phyloP scores from a whole-genome alignment of 768 basidiomycete genomes.

The Amanita inopinata region DNA sequence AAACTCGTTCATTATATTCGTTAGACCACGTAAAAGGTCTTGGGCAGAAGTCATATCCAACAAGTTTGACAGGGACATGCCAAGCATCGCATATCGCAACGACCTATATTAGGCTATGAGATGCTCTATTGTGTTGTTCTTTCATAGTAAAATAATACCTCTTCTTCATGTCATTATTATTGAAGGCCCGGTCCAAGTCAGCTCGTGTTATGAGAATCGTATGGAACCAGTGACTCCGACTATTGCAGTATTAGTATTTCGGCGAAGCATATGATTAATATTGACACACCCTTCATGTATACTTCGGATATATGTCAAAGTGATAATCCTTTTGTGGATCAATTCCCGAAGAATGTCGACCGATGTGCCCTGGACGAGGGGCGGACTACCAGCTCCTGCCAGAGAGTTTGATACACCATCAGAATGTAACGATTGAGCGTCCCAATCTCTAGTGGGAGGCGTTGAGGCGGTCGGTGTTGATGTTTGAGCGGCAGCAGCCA shows the following conservation, averaged over 20 bases:
- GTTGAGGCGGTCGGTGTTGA: conserved; percentile 34
- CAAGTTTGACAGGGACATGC: conserved; percentile 75
- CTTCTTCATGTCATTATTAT: conserved; percentile 67
- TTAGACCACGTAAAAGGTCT: conserved; percentile 69
- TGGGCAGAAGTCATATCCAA: conserved; percentile 74
- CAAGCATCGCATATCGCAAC: conserved; percentile 73
- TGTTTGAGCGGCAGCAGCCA: conserved; percentile 25
- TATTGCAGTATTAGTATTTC: conserved; percentile 18
- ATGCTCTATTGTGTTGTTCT: conserved; percentile 5
- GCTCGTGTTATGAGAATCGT: conserved; percentile 69
- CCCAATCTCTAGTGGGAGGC: conserved; percentile 52
- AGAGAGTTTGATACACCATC: conserved; percentile 28
- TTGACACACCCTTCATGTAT: conserved; percentile 74
- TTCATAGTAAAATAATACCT: conserved; percentile 40
- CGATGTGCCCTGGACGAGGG: conserved; percentile 54
- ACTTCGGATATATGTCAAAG: conserved; percentile 75
- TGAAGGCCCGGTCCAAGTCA: conserved; percentile 71
- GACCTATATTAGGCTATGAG: conserved; percentile 38
- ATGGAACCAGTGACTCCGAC: conserved; percentile 81
- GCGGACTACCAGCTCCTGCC: conserved; percentile 31
- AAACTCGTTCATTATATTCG: conserved; percentile 65
- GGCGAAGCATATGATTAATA: conserved; percentile 3
- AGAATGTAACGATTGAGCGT: conserved; percentile 56
- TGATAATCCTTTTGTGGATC: conserved; percentile 77
- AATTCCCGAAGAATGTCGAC: conserved; percentile 73